phyloP scores from a whole-genome alignment of 306 rosid species.

The Arachis stenosperma region DNA sequence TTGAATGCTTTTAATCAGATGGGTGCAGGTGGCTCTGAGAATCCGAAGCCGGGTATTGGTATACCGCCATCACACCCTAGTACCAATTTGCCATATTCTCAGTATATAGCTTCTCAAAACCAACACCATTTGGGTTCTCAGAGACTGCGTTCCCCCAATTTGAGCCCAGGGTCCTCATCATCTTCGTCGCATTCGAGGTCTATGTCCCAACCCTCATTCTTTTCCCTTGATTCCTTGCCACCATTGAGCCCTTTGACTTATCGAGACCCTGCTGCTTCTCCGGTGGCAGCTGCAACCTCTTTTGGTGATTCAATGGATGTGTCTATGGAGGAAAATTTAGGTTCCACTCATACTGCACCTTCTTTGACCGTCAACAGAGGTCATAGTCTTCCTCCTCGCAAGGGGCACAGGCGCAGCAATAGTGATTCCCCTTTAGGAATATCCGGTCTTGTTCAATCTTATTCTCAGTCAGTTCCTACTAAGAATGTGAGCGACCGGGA shows the following conservation, averaged over 20 bases:
- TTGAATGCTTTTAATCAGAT: slow-evolving; percentile 50
- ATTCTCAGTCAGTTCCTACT: slow-evolving; percentile 54
- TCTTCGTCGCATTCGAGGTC: slow-evolving; percentile 66
- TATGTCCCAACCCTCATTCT: slow-evolving; percentile 67
- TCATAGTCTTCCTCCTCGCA: slow-evolving; percentile 76
- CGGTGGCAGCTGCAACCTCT: slow-evolving; percentile 25
- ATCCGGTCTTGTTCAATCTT: slow-evolving; percentile 57
- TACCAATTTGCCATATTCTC: slow-evolving; percentile 44
- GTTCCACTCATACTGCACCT: slow-evolving; percentile 51
- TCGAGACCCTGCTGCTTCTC: slow-evolving; percentile 36
- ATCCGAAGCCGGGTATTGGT: slow-evolving; percentile 65
- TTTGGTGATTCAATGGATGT: slow-evolving; percentile 54
- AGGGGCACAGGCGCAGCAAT: slow-evolving; percentile 77
- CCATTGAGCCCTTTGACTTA: slow-evolving; percentile 71
- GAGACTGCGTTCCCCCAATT: slow-evolving; percentile 51
- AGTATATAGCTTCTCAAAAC: slow-evolving; percentile 41
- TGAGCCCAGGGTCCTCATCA: slow-evolving; percentile 51
- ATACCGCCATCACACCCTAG: slow-evolving; percentile 77
- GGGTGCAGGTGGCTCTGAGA: slow-evolving; percentile 52
- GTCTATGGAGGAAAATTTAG: slow-evolving; percentile 62
- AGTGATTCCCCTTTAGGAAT: slow-evolving; percentile 80
- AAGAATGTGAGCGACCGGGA: slow-evolving; percentile 43
- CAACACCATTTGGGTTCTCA: slow-evolving; percentile 40
- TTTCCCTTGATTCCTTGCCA: slow-evolving; percentile 65
- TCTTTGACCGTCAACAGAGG: slow-evolving; percentile 46